A percentile compares a stretch with the other conserved stretches of the same genome.
Conservation (phyloP, 2,329 filamentous ascomycete genomes). For the Rhynchosporium agropyri region DNA sequence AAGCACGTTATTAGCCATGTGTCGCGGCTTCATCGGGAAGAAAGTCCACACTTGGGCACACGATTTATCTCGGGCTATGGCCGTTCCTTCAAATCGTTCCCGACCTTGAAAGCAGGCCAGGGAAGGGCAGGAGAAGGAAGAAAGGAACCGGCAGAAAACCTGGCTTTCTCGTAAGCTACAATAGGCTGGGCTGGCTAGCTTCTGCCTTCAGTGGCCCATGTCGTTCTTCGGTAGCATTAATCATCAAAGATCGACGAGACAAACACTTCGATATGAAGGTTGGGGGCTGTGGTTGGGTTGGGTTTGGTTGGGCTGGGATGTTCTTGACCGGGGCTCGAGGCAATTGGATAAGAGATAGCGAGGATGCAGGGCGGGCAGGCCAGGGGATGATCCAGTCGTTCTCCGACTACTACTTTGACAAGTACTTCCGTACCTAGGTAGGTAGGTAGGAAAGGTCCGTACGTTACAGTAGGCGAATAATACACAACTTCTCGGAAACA, state of each 20-base stretch:
- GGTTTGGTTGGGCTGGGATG: constrained; percentile 19
- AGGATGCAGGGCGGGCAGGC: constrained; percentile 16
- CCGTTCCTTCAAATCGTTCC: constrained; percentile 20
- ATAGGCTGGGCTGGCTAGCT: not conserved
- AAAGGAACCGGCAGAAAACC: not conserved
- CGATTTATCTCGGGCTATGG: constrained; percentile 24
- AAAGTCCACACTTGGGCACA: constrained; percentile 24
- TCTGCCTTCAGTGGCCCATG: constrained; percentile 20
- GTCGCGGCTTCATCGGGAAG: constrained; percentile 26
- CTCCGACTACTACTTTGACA: not conserved
- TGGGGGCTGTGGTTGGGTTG: constrained; percentile 29
- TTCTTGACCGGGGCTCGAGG: constrained; percentile 20
- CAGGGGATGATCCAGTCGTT: not conserved
- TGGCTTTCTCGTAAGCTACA: not conserved
- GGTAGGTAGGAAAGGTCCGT: too few species aligned
- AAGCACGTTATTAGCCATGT: constrained; percentile 30
- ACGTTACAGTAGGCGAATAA: too few species aligned
- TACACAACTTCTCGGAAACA: constrained; percentile 15
- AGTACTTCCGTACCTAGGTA: too few species aligned
- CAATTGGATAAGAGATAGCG: constrained; percentile 30
- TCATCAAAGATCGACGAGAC: constrained; percentile 17
- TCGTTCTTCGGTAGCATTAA: constrained; percentile 25
- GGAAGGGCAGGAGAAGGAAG: constrained; percentile 9
- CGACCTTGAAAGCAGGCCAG: constrained; percentile 19
- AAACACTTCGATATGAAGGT: not conserved